Evolutionary conservation across 1,139 yeast species (phyloP), one percentile per base, ranked within the genome.

Genomic region (Nematodospora anomalae): DNA sequence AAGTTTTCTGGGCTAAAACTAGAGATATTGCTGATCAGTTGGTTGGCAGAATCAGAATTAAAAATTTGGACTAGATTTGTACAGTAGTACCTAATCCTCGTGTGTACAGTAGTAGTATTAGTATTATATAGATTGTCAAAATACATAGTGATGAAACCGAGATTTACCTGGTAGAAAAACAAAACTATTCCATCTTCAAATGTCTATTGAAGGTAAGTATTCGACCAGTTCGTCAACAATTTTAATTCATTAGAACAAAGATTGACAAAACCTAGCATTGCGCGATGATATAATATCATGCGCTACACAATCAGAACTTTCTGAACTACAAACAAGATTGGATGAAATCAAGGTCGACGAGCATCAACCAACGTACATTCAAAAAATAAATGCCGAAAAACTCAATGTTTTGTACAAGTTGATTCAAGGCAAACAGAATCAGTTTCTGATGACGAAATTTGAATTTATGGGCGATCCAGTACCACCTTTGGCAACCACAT

Each of bases 21-120:
- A 76, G 95, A 56, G 82, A 80, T 36, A 76, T 85, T 54, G 87
- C 95, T 41, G 96, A 89, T 64, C 82, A 81, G 59, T 72, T 90
- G 58, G 95, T 84, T 30, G 96, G 96, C 35, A 77, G 96, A 67
- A 74, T 67, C 16, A 48, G 56, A 37, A 35, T 52, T 20, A 29
- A 37, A 18, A 18, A 6, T 18, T n/a, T n/a, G n/a, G 21, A 18
- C 8, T 18, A 18, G 21, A 18, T 18, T 6, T 18, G 8, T 18
- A 8, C 8, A 18, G 21, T 6, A 6, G 21, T 18, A 18, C n/a
- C n/a, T n/a, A n/a, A n/a, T n/a, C n/a, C n/a, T n/a, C n/a, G n/a
- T n/a, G n/a, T n/a, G n/a, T n/a, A n/a, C n/a, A n/a, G n/a, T n/a
- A n/a, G n/a, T n/a, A n/a, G n/a, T 18, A 18, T 18, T 18, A 18